phyloP scores from a whole-genome alignment of 1,284 basidiomycete species.

The Sanguinoderma infundibulare region DNA sequence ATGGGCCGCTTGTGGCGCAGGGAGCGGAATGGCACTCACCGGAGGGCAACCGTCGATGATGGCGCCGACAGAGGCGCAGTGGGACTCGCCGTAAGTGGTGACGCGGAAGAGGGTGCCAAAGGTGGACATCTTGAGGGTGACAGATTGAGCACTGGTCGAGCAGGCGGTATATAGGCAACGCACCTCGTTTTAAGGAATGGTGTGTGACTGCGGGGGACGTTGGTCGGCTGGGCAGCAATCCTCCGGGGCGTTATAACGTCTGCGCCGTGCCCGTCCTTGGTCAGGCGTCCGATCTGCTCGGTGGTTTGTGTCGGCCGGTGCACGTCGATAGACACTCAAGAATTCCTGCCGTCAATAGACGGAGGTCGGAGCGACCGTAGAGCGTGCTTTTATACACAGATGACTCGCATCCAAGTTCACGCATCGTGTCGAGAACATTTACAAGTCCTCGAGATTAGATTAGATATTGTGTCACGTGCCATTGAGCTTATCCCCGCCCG shows the following conservation, averaged over 20 bases:
- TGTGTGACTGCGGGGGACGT: not conserved
- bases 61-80: slow-evolving; percentile 96
- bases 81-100: slow-evolving; percentile 97
- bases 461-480: not conserved
- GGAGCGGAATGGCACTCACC: slow-evolving; percentile 48
- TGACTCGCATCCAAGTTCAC: no score
- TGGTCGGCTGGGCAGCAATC: not conserved
- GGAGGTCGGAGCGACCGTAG: not conserved
- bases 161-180: not conserved
- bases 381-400: not conserved
- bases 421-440: no score
- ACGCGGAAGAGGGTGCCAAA: slow-evolving; percentile 93
- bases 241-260: not conserved
- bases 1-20: not conserved
- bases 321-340: not conserved
- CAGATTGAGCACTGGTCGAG: not conserved
- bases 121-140: slow-evolving; percentile 74
- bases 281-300: not conserved
- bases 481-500: not conserved
- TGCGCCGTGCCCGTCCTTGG: not conserved
- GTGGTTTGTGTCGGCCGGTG: not conserved
- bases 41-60: slow-evolving; percentile 98
- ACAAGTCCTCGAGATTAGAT: slow-evolving; percentile 7
- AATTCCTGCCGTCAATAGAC: not conserved
- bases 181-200: not conserved